Conservation (phyloP, 2,329 filamentous ascomycete species). For the Fusarium sp. region DNA sequence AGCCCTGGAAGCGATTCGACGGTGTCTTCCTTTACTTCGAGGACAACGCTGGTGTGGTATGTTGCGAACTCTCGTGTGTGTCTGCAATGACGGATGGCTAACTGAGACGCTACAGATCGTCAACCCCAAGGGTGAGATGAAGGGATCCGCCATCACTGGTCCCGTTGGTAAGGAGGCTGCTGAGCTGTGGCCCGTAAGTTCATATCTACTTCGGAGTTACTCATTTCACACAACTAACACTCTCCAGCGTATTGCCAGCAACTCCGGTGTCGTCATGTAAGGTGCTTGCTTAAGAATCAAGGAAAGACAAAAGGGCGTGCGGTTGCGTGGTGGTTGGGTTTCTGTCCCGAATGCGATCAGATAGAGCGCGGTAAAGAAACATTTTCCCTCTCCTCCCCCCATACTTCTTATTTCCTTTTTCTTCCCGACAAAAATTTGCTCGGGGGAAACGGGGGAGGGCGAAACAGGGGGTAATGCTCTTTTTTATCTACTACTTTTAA, state of each 20-base stretch:
- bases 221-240: conserved; percentile 48
- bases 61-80: conserved; percentile 56
- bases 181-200: conserved; percentile 96
- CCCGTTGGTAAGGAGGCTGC: conserved; percentile 99
- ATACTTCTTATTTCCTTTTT: conserved; percentile 28
- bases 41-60: conserved; percentile 99
- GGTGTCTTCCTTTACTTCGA: conserved; percentile 99
- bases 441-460: conserved; percentile 28
- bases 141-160: conserved; percentile 99
- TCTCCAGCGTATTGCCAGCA: conserved; percentile 93
- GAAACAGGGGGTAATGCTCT: conserved; percentile 43
- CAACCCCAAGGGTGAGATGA: conserved; percentile 99
- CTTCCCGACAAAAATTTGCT: conserved; percentile 12
- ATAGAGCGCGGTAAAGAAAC: conserved; percentile 50
- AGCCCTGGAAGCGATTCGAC: conserved; percentile 99
- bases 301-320: conserved; percentile 49
- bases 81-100: conserved; percentile 47
- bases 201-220: neutral
- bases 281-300: conserved; percentile 52
- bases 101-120: conserved; percentile 77
- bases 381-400: conserved; percentile 40
- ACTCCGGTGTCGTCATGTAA: conserved; percentile 99
- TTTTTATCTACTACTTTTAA: conserved; percentile 44
- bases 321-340: conserved; percentile 42
- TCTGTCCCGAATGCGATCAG: conserved; percentile 53